Evolutionary conservation across 2,329 filamentous ascomycete genomes (phyloP).

Genomic region (Nemania sp.): DNA sequence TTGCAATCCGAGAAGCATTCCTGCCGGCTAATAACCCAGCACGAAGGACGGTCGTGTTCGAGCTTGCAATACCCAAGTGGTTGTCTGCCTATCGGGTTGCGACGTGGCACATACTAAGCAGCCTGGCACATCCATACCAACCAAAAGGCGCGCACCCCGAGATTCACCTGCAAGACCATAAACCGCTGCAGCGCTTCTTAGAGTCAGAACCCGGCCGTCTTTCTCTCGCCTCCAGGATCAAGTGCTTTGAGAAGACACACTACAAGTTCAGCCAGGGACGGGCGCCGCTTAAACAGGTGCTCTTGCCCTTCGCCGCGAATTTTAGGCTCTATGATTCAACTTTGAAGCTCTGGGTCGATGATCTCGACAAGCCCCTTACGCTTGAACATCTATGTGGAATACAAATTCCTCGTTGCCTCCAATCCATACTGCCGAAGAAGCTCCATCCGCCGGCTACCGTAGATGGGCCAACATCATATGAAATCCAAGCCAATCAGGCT

Average conservation of each 20-base stretch:
- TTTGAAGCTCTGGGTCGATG: conserved; percentile 35
- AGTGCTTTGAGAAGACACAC: conserved; percentile 41
- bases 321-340: conserved; percentile 39
- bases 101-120: conserved; percentile 53
- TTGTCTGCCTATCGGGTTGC: conserved; percentile 56
- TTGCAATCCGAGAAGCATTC: conserved; percentile 54
- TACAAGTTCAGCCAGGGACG: conserved; percentile 38
- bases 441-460: conserved; percentile 40
- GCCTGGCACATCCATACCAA: conserved; percentile 40
- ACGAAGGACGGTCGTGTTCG: conserved; percentile 55
- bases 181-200: conserved; percentile 24
- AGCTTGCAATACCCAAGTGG: conserved; percentile 50
- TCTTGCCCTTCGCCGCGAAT: conserved; percentile 37
- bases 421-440: conserved; percentile 19
- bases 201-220: conserved; percentile 15
- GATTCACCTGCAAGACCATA: conserved; percentile 31
- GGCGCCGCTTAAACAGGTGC: conserved; percentile 32
- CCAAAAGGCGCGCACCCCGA: conserved; percentile 14
- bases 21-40: conserved; percentile 46
- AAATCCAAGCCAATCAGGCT: conserved; percentile 54
- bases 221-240: conserved; percentile 40
- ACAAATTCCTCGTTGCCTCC: conserved; percentile 28
- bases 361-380: conserved; percentile 31
- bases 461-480: conserved; percentile 56
- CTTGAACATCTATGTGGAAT: conserved; percentile 38